phyloP scores from a whole-genome alignment of 805 yeast species.

The Pichia nakasei region DNA sequence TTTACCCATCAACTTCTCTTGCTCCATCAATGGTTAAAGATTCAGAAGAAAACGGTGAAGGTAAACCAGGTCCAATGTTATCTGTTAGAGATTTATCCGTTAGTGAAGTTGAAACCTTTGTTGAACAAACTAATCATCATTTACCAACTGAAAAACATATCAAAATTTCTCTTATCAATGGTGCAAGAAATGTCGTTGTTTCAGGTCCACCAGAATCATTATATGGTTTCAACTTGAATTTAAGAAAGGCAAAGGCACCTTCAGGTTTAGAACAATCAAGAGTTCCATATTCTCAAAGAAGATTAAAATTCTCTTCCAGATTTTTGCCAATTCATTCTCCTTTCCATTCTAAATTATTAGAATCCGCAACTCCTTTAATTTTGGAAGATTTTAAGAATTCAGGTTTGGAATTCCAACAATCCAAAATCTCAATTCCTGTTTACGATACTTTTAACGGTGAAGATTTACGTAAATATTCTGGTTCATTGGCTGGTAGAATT shows the following conservation, averaged over 20 bases:
- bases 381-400: slow-evolving; percentile 54
- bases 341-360: slow-evolving; percentile 85
- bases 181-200: slow-evolving; percentile 91
- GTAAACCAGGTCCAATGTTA: slow-evolving; percentile 95
- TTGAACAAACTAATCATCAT: slow-evolving; percentile 85
- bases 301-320: slow-evolving; percentile 84
- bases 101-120: slow-evolving; percentile 69
- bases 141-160: slow-evolving; percentile 88
- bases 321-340: slow-evolving; percentile 95
- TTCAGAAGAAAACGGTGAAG: slow-evolving; percentile 89
- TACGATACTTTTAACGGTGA: slow-evolving; percentile 82
- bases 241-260: slow-evolving; percentile 92
- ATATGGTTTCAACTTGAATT: slow-evolving; percentile 85
- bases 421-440: slow-evolving; percentile 72
- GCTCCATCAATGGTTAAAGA: slow-evolving; percentile 92
- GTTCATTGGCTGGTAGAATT: slow-evolving; percentile 57
- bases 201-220: slow-evolving; percentile 98
- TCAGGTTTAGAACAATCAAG: slow-evolving; percentile 92
- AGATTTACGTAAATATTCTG: slow-evolving; percentile 52
- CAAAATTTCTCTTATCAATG: slow-evolving; percentile 84
- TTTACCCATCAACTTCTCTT: slow-evolving; percentile 87
- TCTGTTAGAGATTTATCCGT: slow-evolving; percentile 81
- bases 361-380: slow-evolving; percentile 61
- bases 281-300: slow-evolving; percentile 89
- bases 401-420: slow-evolving; percentile 45